Evolutionary conservation across 257 asterid species (phyloP), one percentile per base, ranked within the genome.

Genomic region (Asclepias syriaca): DNA sequence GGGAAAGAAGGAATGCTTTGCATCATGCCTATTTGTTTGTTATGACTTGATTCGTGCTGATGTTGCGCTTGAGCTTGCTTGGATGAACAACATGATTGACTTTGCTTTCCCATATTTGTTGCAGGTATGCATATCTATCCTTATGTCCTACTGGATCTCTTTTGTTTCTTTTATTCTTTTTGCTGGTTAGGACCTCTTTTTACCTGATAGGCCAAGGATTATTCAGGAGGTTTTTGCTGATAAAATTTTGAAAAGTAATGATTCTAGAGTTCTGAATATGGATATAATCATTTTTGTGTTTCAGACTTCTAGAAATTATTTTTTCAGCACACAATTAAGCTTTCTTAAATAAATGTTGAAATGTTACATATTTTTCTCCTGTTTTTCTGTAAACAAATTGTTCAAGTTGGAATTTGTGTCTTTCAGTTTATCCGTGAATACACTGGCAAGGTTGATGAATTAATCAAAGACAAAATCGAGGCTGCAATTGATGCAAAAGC

Each of bases 1-100:
- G 99, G 99, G 99, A 22, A 95, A 95, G 89, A 95, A 92, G 89
- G 99, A 95, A 81, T 95, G 99, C 85, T 95, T 90, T 3, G 90
- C 99, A 0, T 95, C 99, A 3, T 95, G 99, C 94, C 92, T 95
- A 75, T 95, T 92, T 78, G 99, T 95, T 70, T 95, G 99, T 77
- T 95, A 95, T 27, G 99, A 95, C 71, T 81, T 92, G 83, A 84
- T 95, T 56, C 99, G 98, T 53, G 80, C 92, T 1, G 99, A 95
- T 80, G 97, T 95, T 72, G 99, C 90, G 15, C 96, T 95, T 74
- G 99, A 95, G 75, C 96, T 95, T 43, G 97, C 98, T 71, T 95
- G 99, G 99, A 86, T 90, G 85, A 88, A 95, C 74, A 92, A 92
- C 83, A 92, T 90, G 95, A 77, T 92, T 21, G 98, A 92, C 83